These are phyloP conservation scores for Catenaria anguillulae DNA, from an alignment of 371 early-diverging fungal genomes.

Conservation along the genomic window DNA sequence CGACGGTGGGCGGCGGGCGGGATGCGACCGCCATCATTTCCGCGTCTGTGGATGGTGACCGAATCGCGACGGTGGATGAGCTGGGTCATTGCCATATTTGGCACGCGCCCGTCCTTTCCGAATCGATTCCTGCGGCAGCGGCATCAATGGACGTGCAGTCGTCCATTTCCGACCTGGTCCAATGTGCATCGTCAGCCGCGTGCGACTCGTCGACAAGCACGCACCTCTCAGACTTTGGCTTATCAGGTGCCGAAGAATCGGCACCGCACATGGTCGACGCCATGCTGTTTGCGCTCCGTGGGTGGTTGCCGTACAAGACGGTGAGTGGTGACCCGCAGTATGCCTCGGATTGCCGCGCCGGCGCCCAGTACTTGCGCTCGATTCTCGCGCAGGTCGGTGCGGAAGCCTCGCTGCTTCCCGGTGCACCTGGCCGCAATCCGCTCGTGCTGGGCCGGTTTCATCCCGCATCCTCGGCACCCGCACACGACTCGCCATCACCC, in stretches of 20 bases:
- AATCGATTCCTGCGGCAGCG: neutral
- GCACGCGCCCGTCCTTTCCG: neutral
- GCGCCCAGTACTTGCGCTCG: slow-evolving; percentile 54
- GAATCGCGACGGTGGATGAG: too few species aligned
- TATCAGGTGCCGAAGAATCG: too few species aligned
- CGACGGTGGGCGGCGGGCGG: too few species aligned
- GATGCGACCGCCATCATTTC: too few species aligned
- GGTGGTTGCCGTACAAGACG: slow-evolving; percentile 53
- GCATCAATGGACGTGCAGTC: neutral
- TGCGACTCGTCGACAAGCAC: too few species aligned
- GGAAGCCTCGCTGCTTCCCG: slow-evolving; percentile 46
- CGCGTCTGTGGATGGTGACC: neutral
- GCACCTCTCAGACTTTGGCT: neutral
- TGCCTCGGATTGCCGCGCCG: slow-evolving; percentile 56
- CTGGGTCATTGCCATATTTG: too few species aligned
- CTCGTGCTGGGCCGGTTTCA: slow-evolving; percentile 57
- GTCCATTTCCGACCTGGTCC: neutral
- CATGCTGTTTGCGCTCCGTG: slow-evolving; percentile 45
- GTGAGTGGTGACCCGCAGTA: slow-evolving; percentile 47
- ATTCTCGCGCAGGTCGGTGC: slow-evolving; percentile 59
- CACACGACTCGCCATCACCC: too few species aligned
- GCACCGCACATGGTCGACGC: slow-evolving; percentile 17
- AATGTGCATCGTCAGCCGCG: too few species aligned
- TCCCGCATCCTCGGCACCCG: slow-evolving; percentile 13
- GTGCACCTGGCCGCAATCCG: slow-evolving; percentile 49